Evolutionary conservation across 169 alveolate genomes (phyloP).

Genomic region (Cryptosporidium baileyi): DNA sequence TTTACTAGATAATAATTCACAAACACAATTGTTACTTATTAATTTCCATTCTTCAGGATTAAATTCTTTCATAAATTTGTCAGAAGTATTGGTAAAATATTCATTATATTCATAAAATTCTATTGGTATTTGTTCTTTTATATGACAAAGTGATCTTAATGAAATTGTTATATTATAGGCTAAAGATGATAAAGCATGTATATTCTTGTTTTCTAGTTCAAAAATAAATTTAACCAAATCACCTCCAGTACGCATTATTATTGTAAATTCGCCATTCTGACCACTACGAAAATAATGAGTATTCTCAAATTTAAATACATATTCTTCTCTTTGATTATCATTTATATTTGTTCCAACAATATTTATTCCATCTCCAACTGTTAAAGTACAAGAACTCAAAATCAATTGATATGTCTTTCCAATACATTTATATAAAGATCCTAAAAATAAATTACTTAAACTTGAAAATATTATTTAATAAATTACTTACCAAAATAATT

Average conservation of each 20-base stretch:
- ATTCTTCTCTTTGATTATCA: slow-evolving; percentile 30
- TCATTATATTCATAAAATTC: slow-evolving; percentile 43
- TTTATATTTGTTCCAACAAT: slow-evolving; percentile 9
- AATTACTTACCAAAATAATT: slow-evolving; percentile 53
- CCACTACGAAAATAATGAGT: slow-evolving; percentile 17
- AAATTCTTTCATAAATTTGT: background rate
- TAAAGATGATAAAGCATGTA: slow-evolving; percentile 14
- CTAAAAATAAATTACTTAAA: background rate
- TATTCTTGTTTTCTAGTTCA: slow-evolving; percentile 25
- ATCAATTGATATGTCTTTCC: slow-evolving; percentile 37
- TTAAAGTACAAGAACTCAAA: slow-evolving; percentile 23
- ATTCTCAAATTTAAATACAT: slow-evolving; percentile 34
- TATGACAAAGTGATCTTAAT: slow-evolving; percentile 44
- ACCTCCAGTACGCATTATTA: slow-evolving; percentile 6
- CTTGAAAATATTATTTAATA: background rate
- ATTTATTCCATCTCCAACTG: background rate
- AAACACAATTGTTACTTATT: slow-evolving; percentile 5
- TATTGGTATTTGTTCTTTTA: slow-evolving; percentile 34
- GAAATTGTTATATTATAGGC: slow-evolving; percentile 42
- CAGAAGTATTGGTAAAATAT: background rate
- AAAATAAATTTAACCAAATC: slow-evolving; percentile 46
- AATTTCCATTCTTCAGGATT: slow-evolving; percentile 29
- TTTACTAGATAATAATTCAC: slow-evolving; percentile 47
- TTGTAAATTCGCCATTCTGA: slow-evolving; percentile 22
- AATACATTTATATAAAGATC: slow-evolving; percentile 28